Conservation (phyloP, 1,284 basidiomycete genomes). For the Vanrija sp. region DNA sequence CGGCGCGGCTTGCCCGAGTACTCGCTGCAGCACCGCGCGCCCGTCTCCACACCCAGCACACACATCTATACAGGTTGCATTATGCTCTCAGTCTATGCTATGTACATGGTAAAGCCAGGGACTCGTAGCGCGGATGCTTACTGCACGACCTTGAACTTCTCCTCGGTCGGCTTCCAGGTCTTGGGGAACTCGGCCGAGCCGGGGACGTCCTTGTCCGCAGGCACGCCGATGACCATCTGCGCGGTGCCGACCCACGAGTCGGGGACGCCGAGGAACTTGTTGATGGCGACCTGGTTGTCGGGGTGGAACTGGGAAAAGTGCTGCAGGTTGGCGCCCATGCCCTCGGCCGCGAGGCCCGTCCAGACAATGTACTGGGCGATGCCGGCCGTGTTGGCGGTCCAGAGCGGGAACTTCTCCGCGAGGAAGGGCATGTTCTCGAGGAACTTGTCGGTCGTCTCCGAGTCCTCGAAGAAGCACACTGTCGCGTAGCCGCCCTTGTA, state of each 20-base stretch:
- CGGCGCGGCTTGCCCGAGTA: too few species aligned
- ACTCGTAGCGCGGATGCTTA: not conserved
- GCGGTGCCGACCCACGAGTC: slow-evolving; percentile 39
- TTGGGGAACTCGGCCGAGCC: slow-evolving; percentile 23
- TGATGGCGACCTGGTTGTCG: slow-evolving; percentile 27
- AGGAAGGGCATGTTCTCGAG: slow-evolving; percentile 45
- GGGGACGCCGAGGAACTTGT: slow-evolving; percentile 37
- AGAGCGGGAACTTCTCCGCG: slow-evolving; percentile 8
- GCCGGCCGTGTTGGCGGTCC: slow-evolving; percentile 17
- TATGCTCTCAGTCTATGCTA: too few species aligned
- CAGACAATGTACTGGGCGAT: slow-evolving; percentile 47
- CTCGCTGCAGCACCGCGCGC: too few species aligned
- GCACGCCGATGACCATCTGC: slow-evolving; percentile 48
- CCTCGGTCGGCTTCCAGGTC: slow-evolving; percentile 36
- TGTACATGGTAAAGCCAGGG: too few species aligned
- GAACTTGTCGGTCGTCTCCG: slow-evolving; percentile 48
- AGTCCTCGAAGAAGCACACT: slow-evolving; percentile 52
- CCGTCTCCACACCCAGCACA: too few species aligned
- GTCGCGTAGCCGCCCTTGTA: slow-evolving; percentile 52
- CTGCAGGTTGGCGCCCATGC: slow-evolving; percentile 47
- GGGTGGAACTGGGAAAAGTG: slow-evolving; percentile 25
- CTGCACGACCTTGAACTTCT: slow-evolving; percentile 32
- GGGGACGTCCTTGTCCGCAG: slow-evolving; percentile 9
- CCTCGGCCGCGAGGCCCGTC: slow-evolving; percentile 45
- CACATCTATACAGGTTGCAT: too few species aligned